Evolutionary conservation across 2,329 filamentous ascomycete genomes (phyloP).

Genomic region (Curvularia verruculosa): DNA sequence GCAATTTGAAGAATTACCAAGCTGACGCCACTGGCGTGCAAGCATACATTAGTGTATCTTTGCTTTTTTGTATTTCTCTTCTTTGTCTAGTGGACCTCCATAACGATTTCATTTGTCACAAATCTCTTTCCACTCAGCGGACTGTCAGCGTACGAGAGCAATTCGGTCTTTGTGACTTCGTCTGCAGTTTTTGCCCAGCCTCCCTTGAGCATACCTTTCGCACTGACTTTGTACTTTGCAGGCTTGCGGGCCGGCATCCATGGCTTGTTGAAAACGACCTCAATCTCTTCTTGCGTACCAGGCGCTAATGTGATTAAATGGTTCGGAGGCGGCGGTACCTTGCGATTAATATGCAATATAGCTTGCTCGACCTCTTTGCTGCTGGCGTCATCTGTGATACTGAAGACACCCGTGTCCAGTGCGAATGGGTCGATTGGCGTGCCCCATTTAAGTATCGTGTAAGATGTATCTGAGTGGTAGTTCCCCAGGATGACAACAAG

Average conservation of each 20-base stretch:
- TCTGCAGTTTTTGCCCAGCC: conserved; percentile 42
- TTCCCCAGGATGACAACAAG: conserved; percentile 49
- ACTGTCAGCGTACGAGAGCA: conserved; percentile 33
- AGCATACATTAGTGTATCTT: background rate
- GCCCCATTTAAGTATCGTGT: conserved; percentile 50
- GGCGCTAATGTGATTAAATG: conserved; percentile 47
- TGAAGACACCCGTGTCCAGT: conserved; percentile 49
- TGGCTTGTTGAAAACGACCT: conserved; percentile 47
- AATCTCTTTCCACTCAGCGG: conserved; percentile 36
- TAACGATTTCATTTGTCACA: conserved; percentile 30
- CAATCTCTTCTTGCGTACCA: conserved; percentile 39
- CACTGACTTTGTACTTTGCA: conserved; percentile 46
- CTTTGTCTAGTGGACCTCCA: conserved; percentile 20
- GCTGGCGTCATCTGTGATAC: conserved; percentile 34
- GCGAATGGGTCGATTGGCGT: conserved; percentile 50
- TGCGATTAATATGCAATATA: conserved; percentile 45
- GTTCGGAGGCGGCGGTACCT: conserved; percentile 46
- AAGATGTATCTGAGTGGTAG: conserved; percentile 37
- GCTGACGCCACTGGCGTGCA: background rate
- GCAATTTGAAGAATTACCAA: background rate
- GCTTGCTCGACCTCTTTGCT: conserved; percentile 38
- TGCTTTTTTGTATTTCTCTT: background rate
- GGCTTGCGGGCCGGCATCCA: conserved; percentile 48
- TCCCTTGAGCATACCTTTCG: conserved; percentile 43
- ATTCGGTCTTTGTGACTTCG: conserved; percentile 32